Evolutionary conservation across 371 early-diverging fungal species (phyloP).

Genomic region (Circinella umbellata): DNA sequence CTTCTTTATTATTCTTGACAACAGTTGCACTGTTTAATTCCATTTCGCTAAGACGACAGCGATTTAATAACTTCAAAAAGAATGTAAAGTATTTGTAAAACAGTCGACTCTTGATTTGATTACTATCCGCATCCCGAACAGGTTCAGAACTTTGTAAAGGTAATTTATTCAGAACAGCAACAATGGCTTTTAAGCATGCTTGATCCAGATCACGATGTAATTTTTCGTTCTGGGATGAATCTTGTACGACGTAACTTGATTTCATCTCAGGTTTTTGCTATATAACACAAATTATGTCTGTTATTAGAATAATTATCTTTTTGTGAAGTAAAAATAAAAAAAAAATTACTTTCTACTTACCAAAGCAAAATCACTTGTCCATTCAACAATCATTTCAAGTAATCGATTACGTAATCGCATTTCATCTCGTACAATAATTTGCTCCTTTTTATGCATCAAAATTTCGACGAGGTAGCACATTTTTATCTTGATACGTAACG

Average conservation of each 20-base stretch:
- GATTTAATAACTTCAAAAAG: constrained; percentile 83
- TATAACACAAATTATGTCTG: constrained; percentile 1
- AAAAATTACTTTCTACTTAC: constrained; percentile 29
- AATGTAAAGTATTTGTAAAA: constrained; percentile 87
- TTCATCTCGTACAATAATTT: constrained; percentile 80
- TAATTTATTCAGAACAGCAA: constrained; percentile 75
- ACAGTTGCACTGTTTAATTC: constrained; percentile 19
- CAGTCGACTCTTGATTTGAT: constrained; percentile 69
- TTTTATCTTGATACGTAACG: constrained; percentile 82
- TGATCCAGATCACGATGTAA: constrained; percentile 80
- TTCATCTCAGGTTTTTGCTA: constrained; percentile 26
- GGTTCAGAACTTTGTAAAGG: constrained; percentile 81
- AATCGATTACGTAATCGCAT: constrained; percentile 82
- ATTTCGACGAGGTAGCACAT: constrained; percentile 85
- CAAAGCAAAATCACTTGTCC: constrained; percentile 80
- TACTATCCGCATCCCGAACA: constrained; percentile 59
- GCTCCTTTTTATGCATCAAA: constrained; percentile 79
- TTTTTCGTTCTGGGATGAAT: constrained; percentile 49
- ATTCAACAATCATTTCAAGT: constrained; percentile 79
- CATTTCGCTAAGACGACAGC: constrained; percentile 69
- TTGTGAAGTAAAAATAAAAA: too few relatives aligned
- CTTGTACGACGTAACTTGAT: constrained; percentile 13
- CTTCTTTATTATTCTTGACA: constrained; percentile 22
- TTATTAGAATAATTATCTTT: too few relatives aligned
- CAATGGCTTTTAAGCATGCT: constrained; percentile 84